Percentiles rank a stretch among this genome's conserved stretches.
These are phyloP conservation scores for Dendrocalamus sinicus DNA, from an alignment of 176 grass and related monocot genomes.

Conservation along the genomic window DNA sequence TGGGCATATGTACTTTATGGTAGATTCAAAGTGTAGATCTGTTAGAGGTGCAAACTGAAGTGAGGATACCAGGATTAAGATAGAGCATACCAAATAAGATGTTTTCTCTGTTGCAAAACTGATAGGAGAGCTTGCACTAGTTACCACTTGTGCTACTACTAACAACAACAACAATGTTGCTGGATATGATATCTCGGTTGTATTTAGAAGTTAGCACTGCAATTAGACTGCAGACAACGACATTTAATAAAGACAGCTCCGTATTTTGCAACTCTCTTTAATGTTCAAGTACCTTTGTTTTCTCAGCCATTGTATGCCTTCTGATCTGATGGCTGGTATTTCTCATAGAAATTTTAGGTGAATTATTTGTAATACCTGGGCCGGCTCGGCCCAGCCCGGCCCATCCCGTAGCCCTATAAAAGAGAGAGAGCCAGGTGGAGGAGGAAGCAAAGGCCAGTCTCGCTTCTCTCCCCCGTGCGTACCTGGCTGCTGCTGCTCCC, in stretches of 20 bases:
- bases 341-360: background rate
- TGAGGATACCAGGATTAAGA: background rate
- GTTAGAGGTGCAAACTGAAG: slow-evolving; percentile 2
- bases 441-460: too few relatives aligned
- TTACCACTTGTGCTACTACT: background rate
- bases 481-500: too few relatives aligned
- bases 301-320: background rate
- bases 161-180: background rate
- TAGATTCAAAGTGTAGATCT: background rate
- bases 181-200: background rate
- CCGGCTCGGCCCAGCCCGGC: too few relatives aligned
- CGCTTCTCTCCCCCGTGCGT: too few relatives aligned
- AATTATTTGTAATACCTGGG: background rate
- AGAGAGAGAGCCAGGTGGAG: too few relatives aligned
- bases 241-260: background rate
- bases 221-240: background rate
- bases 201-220: background rate
- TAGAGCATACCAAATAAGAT: background rate
- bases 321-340: background rate
- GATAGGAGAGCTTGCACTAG: background rate
- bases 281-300: background rate
- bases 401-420: too few relatives aligned
- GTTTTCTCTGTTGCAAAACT: slow-evolving; percentile 13
- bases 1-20: background rate
- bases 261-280: background rate